Evolutionary conservation across 2,329 filamentous ascomycete species (phyloP).

Genomic region (Ophiostoma angusticollis): DNA sequence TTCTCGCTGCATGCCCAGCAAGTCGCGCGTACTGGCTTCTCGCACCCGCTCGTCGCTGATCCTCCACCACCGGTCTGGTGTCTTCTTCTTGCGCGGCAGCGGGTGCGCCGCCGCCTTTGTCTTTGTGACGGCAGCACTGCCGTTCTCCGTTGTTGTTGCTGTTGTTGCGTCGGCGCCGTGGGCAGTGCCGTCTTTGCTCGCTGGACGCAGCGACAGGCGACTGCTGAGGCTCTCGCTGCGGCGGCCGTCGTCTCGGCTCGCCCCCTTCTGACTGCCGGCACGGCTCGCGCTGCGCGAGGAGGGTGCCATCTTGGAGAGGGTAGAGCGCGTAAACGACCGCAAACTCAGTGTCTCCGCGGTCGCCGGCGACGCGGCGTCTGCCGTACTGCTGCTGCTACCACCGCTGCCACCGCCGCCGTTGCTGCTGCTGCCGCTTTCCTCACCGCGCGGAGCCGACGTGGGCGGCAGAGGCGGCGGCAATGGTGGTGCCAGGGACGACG

Average conservation of each 20-base stretch:
- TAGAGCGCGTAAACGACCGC: constrained; percentile 43
- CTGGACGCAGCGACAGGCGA: neutral
- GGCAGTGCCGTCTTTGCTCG: constrained; percentile 3
- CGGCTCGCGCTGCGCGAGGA: constrained; percentile 23
- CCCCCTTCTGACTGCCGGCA: constrained; percentile 15
- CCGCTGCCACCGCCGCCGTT: constrained; percentile 23
- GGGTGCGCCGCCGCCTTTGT: constrained; percentile 11
- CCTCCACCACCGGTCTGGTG: constrained; percentile 80
- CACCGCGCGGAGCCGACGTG: constrained; percentile 16
- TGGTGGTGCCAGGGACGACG: constrained; percentile 1
- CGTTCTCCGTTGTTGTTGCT: neutral
- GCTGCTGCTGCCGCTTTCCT: constrained; percentile 17
- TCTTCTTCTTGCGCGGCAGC: constrained; percentile 28
- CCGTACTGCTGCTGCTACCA: constrained; percentile 23
- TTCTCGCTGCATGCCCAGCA: constrained; percentile 86
- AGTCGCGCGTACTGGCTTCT: constrained; percentile 83
- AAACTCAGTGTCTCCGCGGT: constrained; percentile 36
- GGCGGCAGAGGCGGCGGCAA: constrained; percentile 14
- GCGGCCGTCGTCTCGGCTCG: no score
- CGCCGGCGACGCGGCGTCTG: no score
- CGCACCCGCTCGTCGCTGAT: constrained; percentile 96
- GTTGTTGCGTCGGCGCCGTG: neutral
- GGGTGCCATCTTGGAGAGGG: constrained; percentile 33
- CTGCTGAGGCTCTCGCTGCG: constrained; percentile 2
- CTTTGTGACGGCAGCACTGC: neutral